Evolutionary conservation across 2,329 filamentous ascomycete species (phyloP).

Genomic region (Scedosporium minutisporum): DNA sequence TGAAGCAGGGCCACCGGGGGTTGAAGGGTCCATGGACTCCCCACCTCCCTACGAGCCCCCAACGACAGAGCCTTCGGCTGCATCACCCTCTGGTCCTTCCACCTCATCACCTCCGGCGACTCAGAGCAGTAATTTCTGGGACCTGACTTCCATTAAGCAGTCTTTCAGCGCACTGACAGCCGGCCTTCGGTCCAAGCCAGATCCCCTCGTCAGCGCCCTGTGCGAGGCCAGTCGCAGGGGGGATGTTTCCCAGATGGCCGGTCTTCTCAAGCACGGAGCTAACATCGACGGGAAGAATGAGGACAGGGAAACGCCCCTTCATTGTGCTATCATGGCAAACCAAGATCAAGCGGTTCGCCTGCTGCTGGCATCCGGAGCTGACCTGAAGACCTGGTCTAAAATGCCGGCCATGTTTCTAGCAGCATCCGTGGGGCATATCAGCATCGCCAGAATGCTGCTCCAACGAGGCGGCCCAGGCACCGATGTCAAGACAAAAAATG

Average conservation of each 20-base stretch:
- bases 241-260: slow-evolving; percentile 22
- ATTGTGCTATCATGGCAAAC: slow-evolving; percentile 23
- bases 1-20: too few relatives aligned
- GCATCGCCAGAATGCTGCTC: slow-evolving; percentile 18
- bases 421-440: slow-evolving; percentile 19
- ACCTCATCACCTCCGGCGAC: background rate
- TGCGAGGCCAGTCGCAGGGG: slow-evolving; percentile 24
- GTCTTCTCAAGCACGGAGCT: slow-evolving; percentile 23
- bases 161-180: slow-evolving; percentile 26
- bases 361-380: slow-evolving; percentile 22
- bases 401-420: slow-evolving; percentile 2
- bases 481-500: slow-evolving; percentile 19
- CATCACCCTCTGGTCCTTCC: too few relatives aligned
- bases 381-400: slow-evolving; percentile 11
- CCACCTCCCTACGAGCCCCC: too few relatives aligned
- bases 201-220: slow-evolving; percentile 25
- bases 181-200: slow-evolving; percentile 22
- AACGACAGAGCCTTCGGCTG: too few relatives aligned
- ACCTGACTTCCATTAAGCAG: slow-evolving; percentile 20
- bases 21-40: too few relatives aligned
- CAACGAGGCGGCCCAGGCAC: slow-evolving; percentile 17
- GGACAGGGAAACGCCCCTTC: slow-evolving; percentile 22
- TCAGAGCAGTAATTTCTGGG: background rate
- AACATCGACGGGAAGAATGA: slow-evolving; percentile 27
- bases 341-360: slow-evolving; percentile 21